A percentile compares a stretch with the other conserved stretches of the same genome.
These are phyloP conservation scores for Epichloe sibirici DNA, from an alignment of 2,329 filamentous ascomycete genomes.

Conservation along the genomic window DNA sequence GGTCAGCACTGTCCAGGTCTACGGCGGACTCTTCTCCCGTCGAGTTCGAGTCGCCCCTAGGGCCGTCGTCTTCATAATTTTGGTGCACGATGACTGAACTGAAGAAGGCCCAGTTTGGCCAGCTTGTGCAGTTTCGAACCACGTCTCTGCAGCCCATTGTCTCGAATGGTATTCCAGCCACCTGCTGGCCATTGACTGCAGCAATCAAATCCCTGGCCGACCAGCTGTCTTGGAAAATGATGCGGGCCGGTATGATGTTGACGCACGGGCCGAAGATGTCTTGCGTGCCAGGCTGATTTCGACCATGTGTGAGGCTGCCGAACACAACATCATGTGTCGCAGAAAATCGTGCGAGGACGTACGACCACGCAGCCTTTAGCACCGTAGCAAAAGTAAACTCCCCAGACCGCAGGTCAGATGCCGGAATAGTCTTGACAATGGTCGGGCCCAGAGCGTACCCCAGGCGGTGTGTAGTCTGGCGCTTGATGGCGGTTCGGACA, in stretches of 20 bases:
- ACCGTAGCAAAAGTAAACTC: conserved; percentile 1
- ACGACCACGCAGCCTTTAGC: neutral
- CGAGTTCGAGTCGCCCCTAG: neutral
- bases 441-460: conserved; percentile 1
- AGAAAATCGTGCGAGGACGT: neutral
- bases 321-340: conserved; percentile 2
- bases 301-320: conserved; percentile 1
- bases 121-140: neutral
- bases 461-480: neutral
- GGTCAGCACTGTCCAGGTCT: conserved; percentile 1
- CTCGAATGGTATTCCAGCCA: neutral
- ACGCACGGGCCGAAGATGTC: conserved; percentile 1
- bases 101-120: conserved; percentile 1
- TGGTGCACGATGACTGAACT: conserved; percentile 2
- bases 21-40: neutral
- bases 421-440: neutral
- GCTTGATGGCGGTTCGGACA: neutral
- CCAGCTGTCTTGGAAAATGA: neutral
- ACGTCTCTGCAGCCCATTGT: conserved; percentile 1
- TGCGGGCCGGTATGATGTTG: neutral
- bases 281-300: conserved; percentile 4
- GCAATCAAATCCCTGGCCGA: neutral
- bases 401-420: neutral
- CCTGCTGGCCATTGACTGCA: neutral
- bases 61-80: neutral